phyloP scores from a whole-genome alignment of 108 stramenopile genomes.

The Nannochloropsis granulata region DNA sequence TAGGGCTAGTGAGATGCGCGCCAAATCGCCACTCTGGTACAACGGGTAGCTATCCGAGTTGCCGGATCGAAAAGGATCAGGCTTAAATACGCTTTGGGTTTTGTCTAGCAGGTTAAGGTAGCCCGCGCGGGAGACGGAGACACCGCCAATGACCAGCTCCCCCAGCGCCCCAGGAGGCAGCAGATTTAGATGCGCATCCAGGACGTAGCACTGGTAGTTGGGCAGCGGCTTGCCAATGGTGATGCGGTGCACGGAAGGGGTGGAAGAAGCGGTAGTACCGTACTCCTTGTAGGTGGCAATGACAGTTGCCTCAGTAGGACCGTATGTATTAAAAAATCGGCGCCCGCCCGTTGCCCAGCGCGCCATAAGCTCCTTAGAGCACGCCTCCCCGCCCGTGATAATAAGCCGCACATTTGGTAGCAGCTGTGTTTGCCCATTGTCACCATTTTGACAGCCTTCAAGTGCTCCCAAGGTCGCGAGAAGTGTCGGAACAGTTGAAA shows the following conservation, averaged over 20 bases:
- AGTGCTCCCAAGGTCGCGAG: not conserved
- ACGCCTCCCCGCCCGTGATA: not conserved
- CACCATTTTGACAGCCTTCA: not conserved
- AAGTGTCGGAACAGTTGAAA: not conserved
- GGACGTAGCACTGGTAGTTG: not conserved
- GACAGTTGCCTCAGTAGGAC: not conserved
- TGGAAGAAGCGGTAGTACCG: not conserved
- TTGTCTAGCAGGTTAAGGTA: not conserved
- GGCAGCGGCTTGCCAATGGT: not conserved
- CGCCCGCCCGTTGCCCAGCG: not conserved
- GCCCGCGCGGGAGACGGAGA: not conserved
- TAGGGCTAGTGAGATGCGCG: not conserved
- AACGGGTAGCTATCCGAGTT: not conserved
- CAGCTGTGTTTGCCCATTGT: not conserved
- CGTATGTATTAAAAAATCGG: not conserved
- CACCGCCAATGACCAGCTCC: not conserved
- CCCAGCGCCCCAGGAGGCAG: not conserved
- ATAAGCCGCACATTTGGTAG: not conserved
- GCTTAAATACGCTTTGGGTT: not conserved
- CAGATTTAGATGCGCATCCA: not conserved
- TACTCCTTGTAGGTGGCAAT: not conserved
- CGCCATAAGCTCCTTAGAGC: not conserved
- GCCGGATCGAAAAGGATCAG: not conserved
- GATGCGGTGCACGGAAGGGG: not conserved
- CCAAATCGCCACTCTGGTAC: not conserved